Conservation (phyloP, 2,329 filamentous ascomycete genomes). For the Calycina herbarum region DNA sequence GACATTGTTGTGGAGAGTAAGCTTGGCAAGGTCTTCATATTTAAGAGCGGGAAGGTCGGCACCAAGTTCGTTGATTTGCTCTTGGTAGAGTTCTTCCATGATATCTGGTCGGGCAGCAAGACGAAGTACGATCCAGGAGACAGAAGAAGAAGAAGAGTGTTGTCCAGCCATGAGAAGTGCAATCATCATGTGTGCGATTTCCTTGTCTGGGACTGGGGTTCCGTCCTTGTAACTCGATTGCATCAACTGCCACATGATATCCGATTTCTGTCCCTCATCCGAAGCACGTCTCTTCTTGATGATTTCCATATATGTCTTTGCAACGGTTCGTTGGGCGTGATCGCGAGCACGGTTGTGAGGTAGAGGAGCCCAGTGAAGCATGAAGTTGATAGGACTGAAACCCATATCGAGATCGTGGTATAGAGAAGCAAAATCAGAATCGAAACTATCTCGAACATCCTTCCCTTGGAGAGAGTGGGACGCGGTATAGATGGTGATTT, state of each 20-base stretch:
- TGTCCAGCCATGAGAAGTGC: constrained; percentile 89
- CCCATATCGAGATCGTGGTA: constrained; percentile 92
- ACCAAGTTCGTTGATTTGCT: constrained; percentile 75
- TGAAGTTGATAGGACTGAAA: constrained; percentile 87
- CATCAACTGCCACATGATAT: constrained; percentile 94
- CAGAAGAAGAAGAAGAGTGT: constrained; percentile 82
- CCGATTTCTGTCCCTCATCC: constrained; percentile 52
- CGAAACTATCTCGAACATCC: constrained; percentile 77
- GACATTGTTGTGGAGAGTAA: constrained; percentile 80
- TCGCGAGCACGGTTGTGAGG: constrained; percentile 87
- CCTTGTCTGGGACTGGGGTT: constrained; percentile 73
- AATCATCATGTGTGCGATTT: constrained; percentile 93
- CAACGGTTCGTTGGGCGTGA: constrained; percentile 75
- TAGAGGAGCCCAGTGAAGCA: constrained; percentile 82
- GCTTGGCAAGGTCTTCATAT: constrained; percentile 75
- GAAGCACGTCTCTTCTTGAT: constrained; percentile 64
- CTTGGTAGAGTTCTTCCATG: constrained; percentile 77
- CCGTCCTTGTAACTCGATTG: constrained; percentile 83
- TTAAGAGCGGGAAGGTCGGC: constrained; percentile 71
- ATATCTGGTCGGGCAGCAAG: constrained; percentile 76
- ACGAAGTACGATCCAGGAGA: constrained; percentile 80
- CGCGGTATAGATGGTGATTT: constrained; percentile 88
- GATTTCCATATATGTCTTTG: constrained; percentile 79
- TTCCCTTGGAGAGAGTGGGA: constrained; percentile 82
- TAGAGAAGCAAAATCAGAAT: constrained; percentile 75